phyloP scores from a whole-genome alignment of 768 basidiomycete species.

The Tricholoma bakamatsutake region DNA sequence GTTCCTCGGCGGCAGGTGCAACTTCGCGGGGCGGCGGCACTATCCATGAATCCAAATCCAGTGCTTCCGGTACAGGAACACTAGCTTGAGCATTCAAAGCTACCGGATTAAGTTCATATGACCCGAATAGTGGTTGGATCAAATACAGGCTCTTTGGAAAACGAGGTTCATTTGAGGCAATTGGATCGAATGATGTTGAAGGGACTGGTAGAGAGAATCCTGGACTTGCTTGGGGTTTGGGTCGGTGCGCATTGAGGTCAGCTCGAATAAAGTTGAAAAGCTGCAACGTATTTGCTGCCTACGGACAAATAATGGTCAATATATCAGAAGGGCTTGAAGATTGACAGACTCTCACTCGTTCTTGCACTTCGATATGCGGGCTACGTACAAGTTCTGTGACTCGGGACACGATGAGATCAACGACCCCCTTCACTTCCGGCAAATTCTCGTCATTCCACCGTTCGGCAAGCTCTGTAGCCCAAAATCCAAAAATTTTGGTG shows the following conservation, averaged over 20 bases:
- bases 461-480: constrained; percentile 71
- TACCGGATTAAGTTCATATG: constrained; percentile 83
- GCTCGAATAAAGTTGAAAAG: constrained; percentile 72
- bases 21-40: constrained; percentile 54
- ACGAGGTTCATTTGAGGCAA: constrained; percentile 33
- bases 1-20: constrained; percentile 13
- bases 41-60: constrained; percentile 85
- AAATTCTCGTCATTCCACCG: constrained; percentile 74
- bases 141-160: constrained; percentile 91
- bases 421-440: constrained; percentile 55
- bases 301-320: constrained; percentile 1
- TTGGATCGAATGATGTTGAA: constrained; percentile 33
- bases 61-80: constrained; percentile 75
- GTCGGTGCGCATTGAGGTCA: constrained; percentile 56
- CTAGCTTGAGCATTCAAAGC: constrained; percentile 74
- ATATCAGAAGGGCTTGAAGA: constrained; percentile 3
- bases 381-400: constrained; percentile 53
- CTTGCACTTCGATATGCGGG: constrained; percentile 84
- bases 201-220: constrained; percentile 31
- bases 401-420: constrained; percentile 55
- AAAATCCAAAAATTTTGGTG: constrained; percentile 82
- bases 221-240: constrained; percentile 26
- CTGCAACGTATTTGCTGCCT: constrained; percentile 81
- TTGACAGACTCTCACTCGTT: constrained; percentile 51
- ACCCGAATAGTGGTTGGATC: constrained; percentile 69